Evolutionary conservation across 2,329 filamentous ascomycete species (phyloP).

Genomic region (Fusarium siculi): DNA sequence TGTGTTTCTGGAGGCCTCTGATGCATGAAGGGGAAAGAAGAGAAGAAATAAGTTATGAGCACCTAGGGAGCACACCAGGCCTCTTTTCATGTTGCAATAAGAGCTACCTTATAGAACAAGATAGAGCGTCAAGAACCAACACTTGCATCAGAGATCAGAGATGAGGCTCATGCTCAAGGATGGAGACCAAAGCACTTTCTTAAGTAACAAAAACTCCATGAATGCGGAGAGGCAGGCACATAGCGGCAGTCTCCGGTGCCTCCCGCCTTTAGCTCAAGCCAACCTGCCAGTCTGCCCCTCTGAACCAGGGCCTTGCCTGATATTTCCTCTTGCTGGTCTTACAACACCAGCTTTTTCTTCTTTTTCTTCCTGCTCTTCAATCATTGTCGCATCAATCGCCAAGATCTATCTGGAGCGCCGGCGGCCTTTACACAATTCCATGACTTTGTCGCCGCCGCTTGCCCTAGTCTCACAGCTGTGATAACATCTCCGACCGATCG

Average conservation of each 20-base stretch:
- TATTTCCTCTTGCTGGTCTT: not conserved
- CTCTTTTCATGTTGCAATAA: not conserved
- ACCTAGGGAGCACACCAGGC: not conserved
- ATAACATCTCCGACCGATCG: not conserved
- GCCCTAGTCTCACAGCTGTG: not conserved
- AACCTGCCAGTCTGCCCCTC: not conserved
- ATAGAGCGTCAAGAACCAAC: not conserved
- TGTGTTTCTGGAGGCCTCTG: not conserved
- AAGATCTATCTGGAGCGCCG: not conserved
- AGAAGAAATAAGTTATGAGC: not conserved
- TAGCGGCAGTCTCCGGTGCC: constrained; percentile 7
- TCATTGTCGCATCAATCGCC: not conserved
- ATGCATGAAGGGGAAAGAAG: not conserved
- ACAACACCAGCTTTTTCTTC: not conserved
- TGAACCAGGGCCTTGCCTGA: not conserved
- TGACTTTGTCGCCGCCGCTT: not conserved
- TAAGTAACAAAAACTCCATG: not conserved
- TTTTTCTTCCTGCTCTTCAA: not conserved
- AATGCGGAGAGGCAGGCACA: not conserved
- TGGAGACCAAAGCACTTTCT: not conserved
- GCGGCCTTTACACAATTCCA: not conserved
- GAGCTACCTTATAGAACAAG: not conserved
- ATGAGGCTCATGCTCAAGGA: not conserved
- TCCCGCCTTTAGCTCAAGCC: constrained; percentile 13
- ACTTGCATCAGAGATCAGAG: not conserved